Evolutionary conservation across 179 eudicot genomes (phyloP).

Genomic region (Heliamphora ciliata): DNA sequence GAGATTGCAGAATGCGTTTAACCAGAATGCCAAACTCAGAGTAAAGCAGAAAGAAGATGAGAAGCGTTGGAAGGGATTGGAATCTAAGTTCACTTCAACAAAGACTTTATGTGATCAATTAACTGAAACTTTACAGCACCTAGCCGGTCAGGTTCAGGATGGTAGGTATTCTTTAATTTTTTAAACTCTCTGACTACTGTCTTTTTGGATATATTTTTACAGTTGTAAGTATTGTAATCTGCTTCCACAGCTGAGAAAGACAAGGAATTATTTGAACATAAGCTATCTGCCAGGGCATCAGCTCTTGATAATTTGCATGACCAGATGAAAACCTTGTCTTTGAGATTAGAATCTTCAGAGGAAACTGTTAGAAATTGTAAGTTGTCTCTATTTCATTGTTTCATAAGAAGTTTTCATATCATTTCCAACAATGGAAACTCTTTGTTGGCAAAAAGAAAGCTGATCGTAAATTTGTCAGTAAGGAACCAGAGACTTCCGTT

Average conservation of each 20-base stretch:
- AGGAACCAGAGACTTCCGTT: neutral
- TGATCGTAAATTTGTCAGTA: neutral
- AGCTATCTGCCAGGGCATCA: constrained; percentile 47
- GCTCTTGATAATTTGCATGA: constrained; percentile 55
- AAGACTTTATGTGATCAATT: constrained; percentile 75
- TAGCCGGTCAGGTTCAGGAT: constrained; percentile 72
- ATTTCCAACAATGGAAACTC: neutral
- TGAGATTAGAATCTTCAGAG: constrained; percentile 64
- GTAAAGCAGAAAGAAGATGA: constrained; percentile 88
- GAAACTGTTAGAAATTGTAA: constrained; percentile 55
- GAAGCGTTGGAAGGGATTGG: constrained; percentile 84
- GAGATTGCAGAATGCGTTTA: constrained; percentile 66
- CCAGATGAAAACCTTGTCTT: constrained; percentile 54
- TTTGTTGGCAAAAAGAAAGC: neutral
- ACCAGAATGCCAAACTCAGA: constrained; percentile 84
- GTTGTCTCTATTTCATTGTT: constrained; percentile 16
- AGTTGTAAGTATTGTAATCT: constrained; percentile 15
- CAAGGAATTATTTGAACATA: constrained; percentile 51
- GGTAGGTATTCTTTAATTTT: constrained; percentile 32
- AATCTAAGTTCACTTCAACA: constrained; percentile 77
- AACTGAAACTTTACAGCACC: constrained; percentile 67
- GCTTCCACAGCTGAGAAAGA: constrained; percentile 74
- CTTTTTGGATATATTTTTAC: constrained; percentile 4
- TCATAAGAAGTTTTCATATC: neutral
- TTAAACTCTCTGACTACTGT: neutral